These are phyloP conservation scores for Phytophthora cajani DNA, from an alignment of 352 stramenopile species.

Conservation along the genomic window DNA sequence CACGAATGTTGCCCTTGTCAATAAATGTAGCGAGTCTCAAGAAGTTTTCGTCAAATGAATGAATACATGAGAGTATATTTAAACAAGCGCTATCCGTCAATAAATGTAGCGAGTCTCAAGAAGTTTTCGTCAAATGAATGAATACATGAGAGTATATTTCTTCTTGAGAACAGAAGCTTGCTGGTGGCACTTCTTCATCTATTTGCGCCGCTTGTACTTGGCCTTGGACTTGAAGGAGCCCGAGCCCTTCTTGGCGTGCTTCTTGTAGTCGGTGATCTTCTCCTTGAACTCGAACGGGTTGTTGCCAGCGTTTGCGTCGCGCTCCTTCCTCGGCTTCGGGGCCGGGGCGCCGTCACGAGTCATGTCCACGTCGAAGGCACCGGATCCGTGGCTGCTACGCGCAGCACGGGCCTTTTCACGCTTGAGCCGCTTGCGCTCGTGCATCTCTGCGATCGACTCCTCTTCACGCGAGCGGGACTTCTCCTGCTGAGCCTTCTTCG, in stretches of 20 bases:
- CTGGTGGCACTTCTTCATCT: slow-evolving; percentile 32
- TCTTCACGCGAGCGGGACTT: slow-evolving; percentile 65
- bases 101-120: too few species aligned
- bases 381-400: slow-evolving; percentile 59
- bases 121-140: slow-evolving; percentile 16
- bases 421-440: slow-evolving; percentile 82
- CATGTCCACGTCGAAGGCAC: slow-evolving; percentile 83
- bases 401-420: slow-evolving; percentile 70
- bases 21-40: too few species aligned
- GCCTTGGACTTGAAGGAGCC: slow-evolving; percentile 92
- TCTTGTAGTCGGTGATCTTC: slow-evolving; percentile 92
- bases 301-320: slow-evolving; percentile 51
- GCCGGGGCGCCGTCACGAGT: slow-evolving; percentile 41
- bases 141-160: slow-evolving; percentile 39
- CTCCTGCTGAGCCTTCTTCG: slow-evolving; percentile 77
- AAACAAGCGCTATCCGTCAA: slow-evolving; percentile 32
- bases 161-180: slow-evolving; percentile 19
- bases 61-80: slow-evolving; percentile 40
- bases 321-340: slow-evolving; percentile 44
- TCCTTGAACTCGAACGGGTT: slow-evolving; percentile 89
- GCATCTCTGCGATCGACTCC: slow-evolving; percentile 82
- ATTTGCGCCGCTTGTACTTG: slow-evolving; percentile 88
- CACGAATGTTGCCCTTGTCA: slow-evolving; percentile 96
- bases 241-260: slow-evolving; percentile 87
- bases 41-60: slow-evolving; percentile 12